A percentile compares a stretch with the other conserved stretches of the same genome.
Conservation (phyloP, 495 filamentous ascomycete genomes). For the Letharia lupina region DNA sequence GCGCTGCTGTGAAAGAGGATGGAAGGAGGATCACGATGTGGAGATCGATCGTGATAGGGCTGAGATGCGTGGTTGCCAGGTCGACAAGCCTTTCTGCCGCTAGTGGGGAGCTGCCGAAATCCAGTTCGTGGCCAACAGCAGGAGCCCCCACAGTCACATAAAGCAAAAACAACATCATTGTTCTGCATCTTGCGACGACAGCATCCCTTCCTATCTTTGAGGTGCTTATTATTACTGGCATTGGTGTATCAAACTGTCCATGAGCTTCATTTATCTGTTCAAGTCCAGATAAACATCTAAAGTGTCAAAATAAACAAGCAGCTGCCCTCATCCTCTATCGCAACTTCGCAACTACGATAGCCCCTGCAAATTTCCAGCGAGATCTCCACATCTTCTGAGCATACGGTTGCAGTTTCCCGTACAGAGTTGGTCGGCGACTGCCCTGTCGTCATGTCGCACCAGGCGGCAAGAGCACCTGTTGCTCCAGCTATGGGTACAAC, state of each 20-base stretch:
- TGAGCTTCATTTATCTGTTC: not conserved
- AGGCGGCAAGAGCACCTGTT: constrained; percentile 24
- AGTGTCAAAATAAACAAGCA: constrained; percentile 5
- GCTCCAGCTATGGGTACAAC: constrained; percentile 30
- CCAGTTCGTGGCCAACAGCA: not conserved
- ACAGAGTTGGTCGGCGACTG: constrained; percentile 10
- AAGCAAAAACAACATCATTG: constrained; percentile 13
- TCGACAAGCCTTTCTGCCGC: constrained; percentile 9
- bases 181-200: constrained; percentile 2
- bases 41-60: constrained; percentile 1
- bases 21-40: too few relatives aligned
- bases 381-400: not conserved
- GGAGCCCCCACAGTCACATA: not conserved
- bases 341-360: constrained; percentile 2
- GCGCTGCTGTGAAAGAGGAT: not conserved
- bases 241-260: not conserved
- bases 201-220: not conserved
- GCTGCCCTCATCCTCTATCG: constrained; percentile 4
- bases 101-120: not conserved
- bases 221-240: constrained; percentile 6
- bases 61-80: constrained; percentile 7
- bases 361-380: not conserved
- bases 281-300: constrained; percentile 1
- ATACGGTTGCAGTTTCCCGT: not conserved
- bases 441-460: constrained; percentile 19